Evolutionary conservation across 2,329 filamentous ascomycete species (phyloP).

Genomic region (Epichloe brachyelytri): DNA sequence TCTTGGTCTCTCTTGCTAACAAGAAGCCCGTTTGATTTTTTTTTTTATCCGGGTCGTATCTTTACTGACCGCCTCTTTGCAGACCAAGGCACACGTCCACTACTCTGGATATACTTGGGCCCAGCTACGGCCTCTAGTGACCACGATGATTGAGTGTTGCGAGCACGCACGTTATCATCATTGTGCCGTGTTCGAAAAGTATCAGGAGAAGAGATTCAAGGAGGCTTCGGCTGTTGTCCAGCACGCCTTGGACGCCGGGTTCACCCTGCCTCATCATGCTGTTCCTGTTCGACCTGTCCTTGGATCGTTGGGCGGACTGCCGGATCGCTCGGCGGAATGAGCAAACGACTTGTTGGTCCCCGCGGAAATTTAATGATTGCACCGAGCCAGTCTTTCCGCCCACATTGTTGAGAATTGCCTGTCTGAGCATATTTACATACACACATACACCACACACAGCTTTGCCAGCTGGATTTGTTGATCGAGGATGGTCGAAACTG

Average conservation of each 20-base stretch:
- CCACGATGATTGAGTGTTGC: slow-evolving; percentile 78
- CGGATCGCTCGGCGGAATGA: slow-evolving; percentile 16
- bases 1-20: background rate
- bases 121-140: slow-evolving; percentile 67
- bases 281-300: slow-evolving; percentile 24
- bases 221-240: slow-evolving; percentile 70
- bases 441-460: background rate
- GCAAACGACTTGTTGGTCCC: slow-evolving; percentile 18
- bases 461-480: background rate
- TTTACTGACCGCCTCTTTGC: background rate
- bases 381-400: background rate
- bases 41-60: background rate
- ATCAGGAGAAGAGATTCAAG: slow-evolving; percentile 78
- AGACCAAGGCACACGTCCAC: slow-evolving; percentile 75
- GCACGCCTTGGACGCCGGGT: slow-evolving; percentile 52
- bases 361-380: slow-evolving; percentile 11
- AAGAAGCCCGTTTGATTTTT: background rate
- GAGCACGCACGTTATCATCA: slow-evolving; percentile 72
- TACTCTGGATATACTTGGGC: slow-evolving; percentile 87
- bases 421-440: background rate
- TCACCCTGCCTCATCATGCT: slow-evolving; percentile 31
- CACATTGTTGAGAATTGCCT: background rate
- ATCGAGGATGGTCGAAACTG: background rate
- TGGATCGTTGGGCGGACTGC: slow-evolving; percentile 10
- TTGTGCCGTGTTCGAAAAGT: slow-evolving; percentile 80